Conservation (phyloP, 2,329 filamentous ascomycete species). For the Colletotrichum camelliae region DNA sequence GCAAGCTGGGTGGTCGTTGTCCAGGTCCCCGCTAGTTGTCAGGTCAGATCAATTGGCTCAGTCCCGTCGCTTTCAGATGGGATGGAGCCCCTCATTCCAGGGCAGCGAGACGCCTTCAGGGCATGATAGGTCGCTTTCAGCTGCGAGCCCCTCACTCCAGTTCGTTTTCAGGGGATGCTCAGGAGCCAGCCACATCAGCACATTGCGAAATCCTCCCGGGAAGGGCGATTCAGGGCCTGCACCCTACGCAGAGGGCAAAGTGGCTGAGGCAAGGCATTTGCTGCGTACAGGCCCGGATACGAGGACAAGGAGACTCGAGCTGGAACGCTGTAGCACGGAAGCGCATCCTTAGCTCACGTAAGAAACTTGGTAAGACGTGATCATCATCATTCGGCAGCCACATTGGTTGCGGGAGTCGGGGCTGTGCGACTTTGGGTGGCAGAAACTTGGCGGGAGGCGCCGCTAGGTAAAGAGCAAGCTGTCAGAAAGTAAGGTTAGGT, state of each 20-base stretch:
- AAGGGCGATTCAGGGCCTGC: neutral
- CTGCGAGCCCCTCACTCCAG: constrained; percentile 12
- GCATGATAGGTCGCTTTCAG: constrained; percentile 17
- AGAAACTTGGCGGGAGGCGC: neutral
- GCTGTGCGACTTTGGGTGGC: constrained; percentile 10
- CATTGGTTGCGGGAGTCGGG: neutral
- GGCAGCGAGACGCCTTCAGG: constrained; percentile 8
- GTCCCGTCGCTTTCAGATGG: constrained; percentile 5
- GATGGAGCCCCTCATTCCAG: constrained; percentile 14
- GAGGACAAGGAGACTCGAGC: neutral
- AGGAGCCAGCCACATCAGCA: constrained; percentile 11
- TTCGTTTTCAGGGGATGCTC: constrained; percentile 6
- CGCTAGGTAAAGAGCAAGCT: neutral
- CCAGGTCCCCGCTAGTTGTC: constrained; percentile 15
- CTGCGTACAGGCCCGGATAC: constrained; percentile 5
- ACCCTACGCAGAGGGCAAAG: neutral
- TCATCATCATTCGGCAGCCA: neutral
- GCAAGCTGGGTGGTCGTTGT: constrained; percentile 8
- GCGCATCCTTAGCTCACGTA: constrained; percentile 9
- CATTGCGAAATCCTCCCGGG: neutral
- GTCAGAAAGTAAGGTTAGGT: neutral
- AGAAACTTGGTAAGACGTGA: neutral
- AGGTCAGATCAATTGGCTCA: constrained; percentile 5
- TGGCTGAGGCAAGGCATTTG: neutral
- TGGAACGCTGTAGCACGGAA: neutral